Base-by-base conservation (phyloP, 2,329 filamentous ascomycete genomes). In the Rasamsonia emersonii region DNA sequence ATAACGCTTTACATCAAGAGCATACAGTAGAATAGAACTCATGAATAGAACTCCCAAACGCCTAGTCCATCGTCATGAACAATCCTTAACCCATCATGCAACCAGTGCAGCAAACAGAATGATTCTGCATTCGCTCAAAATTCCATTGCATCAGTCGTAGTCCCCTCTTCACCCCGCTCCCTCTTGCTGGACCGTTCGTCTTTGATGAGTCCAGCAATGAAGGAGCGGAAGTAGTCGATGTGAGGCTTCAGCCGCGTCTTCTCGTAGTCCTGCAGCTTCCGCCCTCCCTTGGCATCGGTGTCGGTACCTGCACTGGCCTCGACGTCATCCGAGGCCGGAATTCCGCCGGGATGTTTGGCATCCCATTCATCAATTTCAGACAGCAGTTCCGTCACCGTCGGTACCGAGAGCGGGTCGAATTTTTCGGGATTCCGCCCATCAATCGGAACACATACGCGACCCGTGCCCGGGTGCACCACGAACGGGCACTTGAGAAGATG, bases 401-500 rank as follows among this genome's bases (percentile, higher is more conserved):
- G 91, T n/a, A 96, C 89, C 2, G 59, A 65, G 1, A 93, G 66
- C 0, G 91, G 91, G 52, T 96, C 84, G 49, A 98, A 98, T 3
- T 79, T 72, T 29, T 91, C 85, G 1, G 89, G 71, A 4, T 64
- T 68, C 20, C 66, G 64, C 1, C 77, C 73, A 54, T 96, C 84
- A 49, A 98, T 96, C 2, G 91, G 91, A 31, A 98, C 91, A 64
- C 91, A 98, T 5, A 98, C 85, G 33, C 89, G 69, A 1, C 91
- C 89, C 0, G 91, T 98, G 11, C 86, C 86, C 0, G 91, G 91
- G 56, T 98, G 91, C 21, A 98, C 80, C 39, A 95, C 89, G 52
- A 98, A 98, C 1, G 91, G 91, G 40, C 81, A 88, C 58, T 98
- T 98, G 47, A 98, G 78, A 71, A 98, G 76, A 71, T 98, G 91